These are phyloP conservation scores for Pulveroboletus sp. DNA, from an alignment of 1,284 basidiomycete species.

Conservation along the genomic window DNA sequence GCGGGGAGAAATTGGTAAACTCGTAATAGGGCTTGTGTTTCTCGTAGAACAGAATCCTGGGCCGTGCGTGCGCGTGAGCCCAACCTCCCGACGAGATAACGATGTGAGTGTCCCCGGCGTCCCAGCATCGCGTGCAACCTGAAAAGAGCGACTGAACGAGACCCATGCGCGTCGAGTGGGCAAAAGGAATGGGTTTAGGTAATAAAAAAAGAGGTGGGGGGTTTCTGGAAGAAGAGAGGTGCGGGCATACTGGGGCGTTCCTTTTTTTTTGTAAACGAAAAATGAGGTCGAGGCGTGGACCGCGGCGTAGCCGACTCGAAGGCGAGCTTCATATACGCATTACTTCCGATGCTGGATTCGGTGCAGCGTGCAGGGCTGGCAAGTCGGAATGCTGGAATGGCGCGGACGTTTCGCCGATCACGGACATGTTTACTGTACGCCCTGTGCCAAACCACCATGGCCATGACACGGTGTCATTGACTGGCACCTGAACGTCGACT, in stretches of 20 bases:
- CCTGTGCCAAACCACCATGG: no score
- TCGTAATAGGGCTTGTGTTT: slow-evolving; percentile 61
- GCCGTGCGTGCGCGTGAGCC: slow-evolving; percentile 29
- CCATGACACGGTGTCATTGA: no score
- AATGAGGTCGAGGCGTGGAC: slow-evolving; percentile 18
- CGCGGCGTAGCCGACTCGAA: slow-evolving; percentile 1
- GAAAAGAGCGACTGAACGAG: slow-evolving; percentile 18
- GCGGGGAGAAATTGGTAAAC: slow-evolving; percentile 66
- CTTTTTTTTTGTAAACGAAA: not conserved
- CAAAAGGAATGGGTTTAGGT: not conserved
- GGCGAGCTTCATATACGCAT: no score
- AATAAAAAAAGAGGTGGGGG: not conserved
- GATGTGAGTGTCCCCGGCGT: slow-evolving; percentile 32
- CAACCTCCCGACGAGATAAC: slow-evolving; percentile 30
- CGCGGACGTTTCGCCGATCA: no score
- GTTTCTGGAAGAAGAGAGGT: not conserved
- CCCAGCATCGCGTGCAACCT: slow-evolving; percentile 28
- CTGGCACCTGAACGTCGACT: no score
- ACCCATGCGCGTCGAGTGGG: slow-evolving; percentile 18
- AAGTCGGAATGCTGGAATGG: no score
- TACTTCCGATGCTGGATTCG: no score
- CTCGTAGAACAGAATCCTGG: slow-evolving; percentile 56
- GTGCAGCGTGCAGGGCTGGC: no score
- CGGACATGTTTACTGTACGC: no score
- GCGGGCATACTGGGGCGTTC: slow-evolving; percentile 22